phyloP scores from a whole-genome alignment of 176 grass and related monocot genomes.

The Thinopyrum elongatum region DNA sequence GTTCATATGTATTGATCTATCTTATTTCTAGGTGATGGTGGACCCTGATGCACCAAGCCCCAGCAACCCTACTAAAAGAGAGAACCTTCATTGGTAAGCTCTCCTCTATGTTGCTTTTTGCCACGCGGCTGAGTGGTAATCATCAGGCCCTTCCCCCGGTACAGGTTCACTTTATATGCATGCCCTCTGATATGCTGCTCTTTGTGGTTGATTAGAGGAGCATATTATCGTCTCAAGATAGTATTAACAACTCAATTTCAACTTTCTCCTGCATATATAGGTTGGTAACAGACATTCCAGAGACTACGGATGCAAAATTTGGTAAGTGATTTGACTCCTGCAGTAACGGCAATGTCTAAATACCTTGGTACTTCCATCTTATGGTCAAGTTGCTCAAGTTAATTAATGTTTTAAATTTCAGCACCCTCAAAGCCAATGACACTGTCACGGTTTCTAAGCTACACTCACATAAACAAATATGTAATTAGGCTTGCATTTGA shows the following conservation, averaged over 20 bases:
- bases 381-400: background rate
- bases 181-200: background rate
- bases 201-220: slow-evolving; percentile 23
- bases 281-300: slow-evolving; percentile 96
- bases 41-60: slow-evolving; percentile 96
- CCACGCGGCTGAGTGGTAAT: no score
- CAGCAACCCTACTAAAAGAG: slow-evolving; percentile 79
- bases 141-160: no score
- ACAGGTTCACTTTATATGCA: no score
- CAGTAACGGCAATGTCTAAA: background rate
- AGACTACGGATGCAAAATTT: slow-evolving; percentile 76
- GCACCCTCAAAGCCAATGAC: background rate
- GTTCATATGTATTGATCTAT: background rate
- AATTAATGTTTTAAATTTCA: background rate
- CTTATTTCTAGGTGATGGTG: slow-evolving; percentile 80
- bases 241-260: slow-evolving; percentile 33
- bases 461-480: background rate
- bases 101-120: background rate
- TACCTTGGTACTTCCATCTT: background rate
- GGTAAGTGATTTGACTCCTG: slow-evolving; percentile 52
- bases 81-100: slow-evolving; percentile 95
- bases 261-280: slow-evolving; percentile 31
- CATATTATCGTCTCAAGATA: slow-evolving; percentile 29
- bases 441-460: background rate
- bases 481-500: background rate